Conservation (phyloP, 306 rosid genomes). For the Quercus glauca region DNA sequence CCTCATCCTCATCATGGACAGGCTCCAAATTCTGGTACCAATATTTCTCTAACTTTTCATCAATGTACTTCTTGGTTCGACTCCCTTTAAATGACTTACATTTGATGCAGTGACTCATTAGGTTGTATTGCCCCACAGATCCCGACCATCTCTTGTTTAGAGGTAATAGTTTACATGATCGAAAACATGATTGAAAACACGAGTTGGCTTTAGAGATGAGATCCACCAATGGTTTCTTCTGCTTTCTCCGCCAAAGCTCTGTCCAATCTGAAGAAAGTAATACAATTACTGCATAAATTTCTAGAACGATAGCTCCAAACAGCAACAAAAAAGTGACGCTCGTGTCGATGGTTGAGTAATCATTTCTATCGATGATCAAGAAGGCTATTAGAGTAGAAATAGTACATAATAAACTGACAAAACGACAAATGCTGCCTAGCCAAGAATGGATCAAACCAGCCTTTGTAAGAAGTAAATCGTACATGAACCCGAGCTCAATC, state of each 20-base stretch:
- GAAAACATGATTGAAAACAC: too few relatives aligned
- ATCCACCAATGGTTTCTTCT: too few relatives aligned
- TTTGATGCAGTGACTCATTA: background rate
- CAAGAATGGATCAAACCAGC: background rate
- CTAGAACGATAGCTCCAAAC: background rate
- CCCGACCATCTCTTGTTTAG: background rate
- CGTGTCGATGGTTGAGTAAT: background rate
- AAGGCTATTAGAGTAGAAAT: background rate
- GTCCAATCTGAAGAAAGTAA: background rate
- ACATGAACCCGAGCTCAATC: background rate
- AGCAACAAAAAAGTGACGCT: background rate
- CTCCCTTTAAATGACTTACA: background rate
- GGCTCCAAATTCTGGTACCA: too few relatives aligned
- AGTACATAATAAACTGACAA: background rate
- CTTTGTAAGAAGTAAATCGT: background rate
- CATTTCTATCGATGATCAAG: background rate
- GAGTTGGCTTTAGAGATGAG: too few relatives aligned
- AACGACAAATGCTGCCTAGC: background rate
- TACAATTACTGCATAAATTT: background rate
- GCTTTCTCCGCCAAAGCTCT: background rate
- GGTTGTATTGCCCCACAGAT: background rate
- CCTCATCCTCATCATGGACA: rapidly evolving
- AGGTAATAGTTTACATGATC: too few relatives aligned
- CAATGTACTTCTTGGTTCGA: too few relatives aligned
- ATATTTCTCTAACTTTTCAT: too few relatives aligned